Conservation (phyloP, 1,284 basidiomycete genomes). For the Rhodotorula sp. region DNA sequence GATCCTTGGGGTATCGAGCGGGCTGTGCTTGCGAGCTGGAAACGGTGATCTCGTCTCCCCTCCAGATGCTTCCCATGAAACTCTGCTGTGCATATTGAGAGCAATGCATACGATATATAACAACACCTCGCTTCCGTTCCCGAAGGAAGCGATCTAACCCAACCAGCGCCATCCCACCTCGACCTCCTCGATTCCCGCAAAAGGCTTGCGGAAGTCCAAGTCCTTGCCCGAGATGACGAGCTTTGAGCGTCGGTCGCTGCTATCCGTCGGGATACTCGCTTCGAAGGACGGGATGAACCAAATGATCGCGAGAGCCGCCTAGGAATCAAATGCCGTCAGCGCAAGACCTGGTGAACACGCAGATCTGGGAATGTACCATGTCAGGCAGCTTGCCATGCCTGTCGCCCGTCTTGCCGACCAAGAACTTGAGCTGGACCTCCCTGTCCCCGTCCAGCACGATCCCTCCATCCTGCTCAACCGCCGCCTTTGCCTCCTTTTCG, state of each 20-base stretch:
- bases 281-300: slow-evolving; percentile 50
- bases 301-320: slow-evolving; percentile 45
- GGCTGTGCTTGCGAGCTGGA: slow-evolving; percentile 47
- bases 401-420: slow-evolving; percentile 45
- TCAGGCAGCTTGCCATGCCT: slow-evolving; percentile 46
- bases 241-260: slow-evolving; percentile 7
- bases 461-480: slow-evolving; percentile 4
- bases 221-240: slow-evolving; percentile 42
- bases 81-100: not conserved
- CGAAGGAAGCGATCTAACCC: not conserved
- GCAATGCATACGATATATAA: too few relatives aligned
- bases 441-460: slow-evolving; percentile 44
- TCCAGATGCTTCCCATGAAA: not conserved
- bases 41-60: not conserved
- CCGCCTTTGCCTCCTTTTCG: slow-evolving; percentile 5
- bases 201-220: slow-evolving; percentile 48
- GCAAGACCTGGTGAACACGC: fast-evolving
- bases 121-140: not conserved
- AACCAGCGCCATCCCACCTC: slow-evolving; percentile 48
- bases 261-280: slow-evolving; percentile 39
- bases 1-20: slow-evolving; percentile 68
- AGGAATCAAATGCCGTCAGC: not conserved
- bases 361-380: slow-evolving; percentile 28
- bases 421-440: slow-evolving; percentile 46
- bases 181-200: slow-evolving; percentile 43